Conservation (phyloP, 75 land plant species). For the Sequoiadendron giganteum region DNA sequence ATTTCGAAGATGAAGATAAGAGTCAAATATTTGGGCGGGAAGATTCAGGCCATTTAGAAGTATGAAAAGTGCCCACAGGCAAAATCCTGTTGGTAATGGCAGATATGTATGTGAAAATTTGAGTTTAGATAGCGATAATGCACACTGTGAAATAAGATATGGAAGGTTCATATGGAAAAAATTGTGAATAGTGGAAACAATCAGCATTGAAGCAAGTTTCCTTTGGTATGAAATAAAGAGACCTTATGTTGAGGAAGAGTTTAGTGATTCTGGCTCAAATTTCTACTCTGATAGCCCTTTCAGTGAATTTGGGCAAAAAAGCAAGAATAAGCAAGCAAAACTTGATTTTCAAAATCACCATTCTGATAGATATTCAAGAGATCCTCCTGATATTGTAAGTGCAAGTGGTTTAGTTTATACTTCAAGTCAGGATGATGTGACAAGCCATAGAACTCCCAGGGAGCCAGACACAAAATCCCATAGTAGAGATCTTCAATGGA, state of each 20-base stretch:
- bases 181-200: slow-evolving; percentile 77
- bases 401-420: neutral
- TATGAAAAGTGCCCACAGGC: slow-evolving; percentile 14
- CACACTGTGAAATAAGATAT: slow-evolving; percentile 72
- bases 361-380: slow-evolving; percentile 15
- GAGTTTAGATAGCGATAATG: slow-evolving; percentile 40
- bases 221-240: slow-evolving; percentile 14
- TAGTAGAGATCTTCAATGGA: neutral
- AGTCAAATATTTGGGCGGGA: slow-evolving; percentile 16
- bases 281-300: slow-evolving; percentile 9
- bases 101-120: slow-evolving; percentile 17
- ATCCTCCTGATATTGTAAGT: slow-evolving; percentile 8
- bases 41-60: no score
- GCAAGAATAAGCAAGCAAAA: neutral
- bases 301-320: neutral
- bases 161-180: slow-evolving; percentile 51
- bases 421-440: slow-evolving; percentile 9
- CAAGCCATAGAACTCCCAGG: neutral
- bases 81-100: slow-evolving; percentile 6
- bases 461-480: slow-evolving; percentile 5
- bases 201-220: slow-evolving; percentile 44
- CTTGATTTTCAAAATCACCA: slow-evolving; percentile 2
- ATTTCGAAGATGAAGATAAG: slow-evolving; percentile 30
- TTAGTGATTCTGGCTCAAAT: slow-evolving; percentile 26
- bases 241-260: slow-evolving; percentile 17